Evolutionary conservation across 169 alveolate genomes (phyloP).

Genomic region (Toxoplasma gondii): DNA sequence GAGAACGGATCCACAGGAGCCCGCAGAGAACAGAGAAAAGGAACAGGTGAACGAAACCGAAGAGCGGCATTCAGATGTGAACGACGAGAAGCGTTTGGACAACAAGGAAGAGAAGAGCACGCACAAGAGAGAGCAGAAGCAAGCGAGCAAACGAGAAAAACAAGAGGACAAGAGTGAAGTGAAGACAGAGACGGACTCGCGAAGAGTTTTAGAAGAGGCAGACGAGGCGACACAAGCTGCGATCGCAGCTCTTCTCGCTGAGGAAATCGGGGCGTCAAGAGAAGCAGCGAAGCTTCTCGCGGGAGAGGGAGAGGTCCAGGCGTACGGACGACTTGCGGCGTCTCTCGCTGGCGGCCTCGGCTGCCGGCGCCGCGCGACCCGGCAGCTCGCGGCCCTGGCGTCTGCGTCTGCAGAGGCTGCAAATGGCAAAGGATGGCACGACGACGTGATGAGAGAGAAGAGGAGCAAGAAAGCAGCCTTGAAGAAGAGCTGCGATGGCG

Average conservation of each 20-base stretch:
- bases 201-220: neutral
- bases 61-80: too few relatives aligned
- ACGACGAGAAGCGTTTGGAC: too few relatives aligned
- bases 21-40: neutral
- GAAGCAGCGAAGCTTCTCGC: neutral
- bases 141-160: neutral
- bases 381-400: neutral
- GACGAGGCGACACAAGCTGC: slow-evolving; percentile 26
- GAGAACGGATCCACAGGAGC: neutral
- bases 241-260: slow-evolving; percentile 9
- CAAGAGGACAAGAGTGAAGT: neutral
- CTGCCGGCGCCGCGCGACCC: neutral
- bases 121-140: too few relatives aligned
- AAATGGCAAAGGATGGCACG: neutral
- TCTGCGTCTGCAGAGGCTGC: neutral
- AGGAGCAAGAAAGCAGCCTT: neutral
- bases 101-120: too few relatives aligned
- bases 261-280: slow-evolving; percentile 7
- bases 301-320: neutral
- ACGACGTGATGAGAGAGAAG: neutral
- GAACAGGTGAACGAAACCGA: too few relatives aligned
- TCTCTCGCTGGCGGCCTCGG: neutral
- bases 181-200: neutral
- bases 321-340: neutral
- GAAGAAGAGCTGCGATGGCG: neutral